These are phyloP conservation scores for Colletotrichum musae DNA, from an alignment of 2,329 filamentous ascomycete species.

Conservation along the genomic window DNA sequence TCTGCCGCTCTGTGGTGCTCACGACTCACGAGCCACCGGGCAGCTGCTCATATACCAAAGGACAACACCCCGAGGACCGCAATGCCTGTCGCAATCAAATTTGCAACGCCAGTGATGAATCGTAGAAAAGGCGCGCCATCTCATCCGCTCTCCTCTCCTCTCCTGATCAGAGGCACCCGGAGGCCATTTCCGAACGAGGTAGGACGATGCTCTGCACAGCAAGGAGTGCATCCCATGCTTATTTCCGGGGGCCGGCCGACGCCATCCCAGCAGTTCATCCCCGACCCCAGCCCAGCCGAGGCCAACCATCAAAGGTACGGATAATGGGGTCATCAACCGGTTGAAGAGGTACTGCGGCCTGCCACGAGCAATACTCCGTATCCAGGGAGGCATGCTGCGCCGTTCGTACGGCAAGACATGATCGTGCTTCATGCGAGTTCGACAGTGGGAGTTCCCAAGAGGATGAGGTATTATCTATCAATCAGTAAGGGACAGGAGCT, in stretches of 20 bases:
- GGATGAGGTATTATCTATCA: neutral
- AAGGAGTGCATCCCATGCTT: slow-evolving; percentile 14
- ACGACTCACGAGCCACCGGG: neutral
- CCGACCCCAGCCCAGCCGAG: neutral
- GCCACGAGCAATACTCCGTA: too few species aligned
- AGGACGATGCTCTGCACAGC: slow-evolving; percentile 7
- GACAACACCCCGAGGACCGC: neutral
- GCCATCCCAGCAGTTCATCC: slow-evolving; percentile 30
- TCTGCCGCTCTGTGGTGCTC: too few species aligned
- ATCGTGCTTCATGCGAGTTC: slow-evolving; percentile 7
- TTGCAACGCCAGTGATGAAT: too few species aligned
- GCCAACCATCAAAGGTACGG: too few species aligned
- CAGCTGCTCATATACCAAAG: slow-evolving; percentile 7
- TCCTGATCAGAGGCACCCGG: too few species aligned
- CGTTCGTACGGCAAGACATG: neutral
- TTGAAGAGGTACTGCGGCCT: too few species aligned
- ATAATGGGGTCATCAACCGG: too few species aligned
- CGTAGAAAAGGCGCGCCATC: neutral
- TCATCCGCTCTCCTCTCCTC: too few species aligned
- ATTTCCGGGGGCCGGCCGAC: slow-evolving; percentile 18
- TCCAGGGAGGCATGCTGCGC: neutral
- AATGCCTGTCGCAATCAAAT: slow-evolving; percentile 22
- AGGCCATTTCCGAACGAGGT: neutral
- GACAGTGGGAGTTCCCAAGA: too few species aligned
- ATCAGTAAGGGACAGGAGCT: slow-evolving; percentile 3